These are phyloP conservation scores for Kodamaea nitidulidarum DNA, from an alignment of 805 yeast species.

Conservation along the genomic window DNA sequence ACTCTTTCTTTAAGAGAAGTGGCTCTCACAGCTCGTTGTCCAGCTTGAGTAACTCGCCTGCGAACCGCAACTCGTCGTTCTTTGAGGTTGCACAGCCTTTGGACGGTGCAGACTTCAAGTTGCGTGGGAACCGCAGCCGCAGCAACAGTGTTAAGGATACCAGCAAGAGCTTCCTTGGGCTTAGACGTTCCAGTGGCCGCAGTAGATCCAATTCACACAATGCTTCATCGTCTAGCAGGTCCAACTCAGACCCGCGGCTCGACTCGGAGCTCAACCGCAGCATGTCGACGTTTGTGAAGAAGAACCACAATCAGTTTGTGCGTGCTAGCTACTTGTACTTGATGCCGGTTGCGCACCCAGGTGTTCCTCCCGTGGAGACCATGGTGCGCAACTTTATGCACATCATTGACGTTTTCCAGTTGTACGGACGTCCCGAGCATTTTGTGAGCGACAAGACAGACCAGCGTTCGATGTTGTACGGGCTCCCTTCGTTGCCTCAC, in stretches of 20 bases:
- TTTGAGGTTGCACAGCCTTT: slow-evolving; percentile 7
- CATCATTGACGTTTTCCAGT: slow-evolving; percentile 61
- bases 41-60: background rate
- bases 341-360: slow-evolving; percentile 70
- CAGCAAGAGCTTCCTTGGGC: background rate
- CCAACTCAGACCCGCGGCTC: slow-evolving; percentile 3
- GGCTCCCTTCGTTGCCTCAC: slow-evolving; percentile 69
- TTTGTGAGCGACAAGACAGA: slow-evolving; percentile 72
- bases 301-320: slow-evolving; percentile 25
- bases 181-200: background rate
- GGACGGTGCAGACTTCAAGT: slow-evolving; percentile 1
- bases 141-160: background rate
- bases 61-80: slow-evolving; percentile 5
- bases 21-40: slow-evolving; percentile 7
- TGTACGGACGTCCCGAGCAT: slow-evolving; percentile 73
- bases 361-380: slow-evolving; percentile 68
- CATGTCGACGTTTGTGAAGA: slow-evolving; percentile 24
- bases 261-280: slow-evolving; percentile 7
- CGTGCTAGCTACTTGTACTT: slow-evolving; percentile 49
- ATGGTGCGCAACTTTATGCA: slow-evolving; percentile 69
- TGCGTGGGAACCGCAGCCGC: slow-evolving; percentile 6
- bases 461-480: slow-evolving; percentile 62
- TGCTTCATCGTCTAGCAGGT: slow-evolving; percentile 3
- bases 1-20: slow-evolving; percentile 5
- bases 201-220: background rate